Evolutionary conservation across 257 asterid species (phyloP), one percentile per base, ranked within the genome.

Genomic region (Asclepias syriaca): DNA sequence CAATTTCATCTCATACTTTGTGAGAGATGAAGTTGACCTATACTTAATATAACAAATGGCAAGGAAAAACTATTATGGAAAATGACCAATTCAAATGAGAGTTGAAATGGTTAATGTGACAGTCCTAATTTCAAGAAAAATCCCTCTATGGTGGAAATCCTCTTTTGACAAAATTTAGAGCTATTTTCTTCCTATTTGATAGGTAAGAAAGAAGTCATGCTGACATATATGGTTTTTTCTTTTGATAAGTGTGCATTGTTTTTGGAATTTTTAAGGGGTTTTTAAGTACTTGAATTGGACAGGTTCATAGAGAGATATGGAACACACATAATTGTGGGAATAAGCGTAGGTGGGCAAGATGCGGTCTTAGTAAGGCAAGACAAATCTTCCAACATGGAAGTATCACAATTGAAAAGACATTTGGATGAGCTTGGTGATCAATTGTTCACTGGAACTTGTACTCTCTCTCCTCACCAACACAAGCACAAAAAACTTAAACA

Each of bases 271-370:
- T 34, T 34, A 34, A 4, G 37, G 10, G 59, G n/a, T n/a, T 10
- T 22, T 12, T 6, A 43, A 43, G 48, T 43, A 1, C 8, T 43
- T 43, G 64, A 48, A 68, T 66, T 75, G 77, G 87, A 79, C 95
- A 94, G 99, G 77, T 94, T 91, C 82, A 94, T 94, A 21, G 95
- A 91, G 79, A 94, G 85, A 81, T 89, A 91, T 77, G 99, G 99
- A 12, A 94, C 99, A 10, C 99, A 94, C 75, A 84, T 94, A 60
- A 84, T 94, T 9, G 97, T 94, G 81, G 99, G 97, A 76, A 73
- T 94, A 69, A 84, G 97, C 79, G 51, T 94, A 15, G 97, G 99
- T 15, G 99, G 99, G n/a, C 88, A 88, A 71, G 99, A 94, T 51
- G 90, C 86, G 79, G 87, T 91, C 5, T 72, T 86, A 40, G 90